Evolutionary conservation across 2,329 filamentous ascomycete genomes (phyloP), one percentile per base, ranked within the genome.

Genomic region (Hortaea sp.): DNA sequence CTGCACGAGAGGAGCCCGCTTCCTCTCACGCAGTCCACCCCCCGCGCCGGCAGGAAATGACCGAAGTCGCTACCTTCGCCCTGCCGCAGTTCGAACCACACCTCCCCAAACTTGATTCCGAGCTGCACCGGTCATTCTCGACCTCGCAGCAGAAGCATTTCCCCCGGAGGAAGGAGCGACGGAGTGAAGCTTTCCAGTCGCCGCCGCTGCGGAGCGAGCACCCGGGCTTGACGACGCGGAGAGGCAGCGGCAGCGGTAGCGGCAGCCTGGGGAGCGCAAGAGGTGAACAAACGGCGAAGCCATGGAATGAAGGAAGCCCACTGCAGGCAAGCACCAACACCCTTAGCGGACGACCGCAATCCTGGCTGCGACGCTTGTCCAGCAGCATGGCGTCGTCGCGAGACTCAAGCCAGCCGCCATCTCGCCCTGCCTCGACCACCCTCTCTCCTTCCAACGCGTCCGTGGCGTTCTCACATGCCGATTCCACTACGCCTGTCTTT

Each of bases 281-380:
- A 35, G 32, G 32, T 44, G 40, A 46, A 47, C 27, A 42, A 11
- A n/a, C 13, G 30, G 20, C 9, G n/a, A 27, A 28, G 29, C 38
- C 43, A 39, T 45, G 34, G 11, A 44, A 51, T 10, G 49, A 50
- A 46, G 45, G 41, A 10, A 37, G 40, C 20, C 40, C 44, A 10
- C 49, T 48, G 42, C 48, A 45, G 20, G 20, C 20, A 20, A 20
- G 20, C n/a, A 29, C 42, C 5, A 45, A 45, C 29, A 51, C 52
- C 39, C 47, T 50, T 34, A 50, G 37, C 44, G 40, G 34, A 47
- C 53, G 45, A 53, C 50, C 47, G 47, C 54, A 41, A 27, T 86
- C 83, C 29, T 89, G 85, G 85, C 79, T 88, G 53, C 78, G 79
- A 55, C 78, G 83, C 42, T 67, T 88, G 35, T 86, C 84, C 27